phyloP scores from a whole-genome alignment of 345 rosid species.

The Populus tremula region DNA sequence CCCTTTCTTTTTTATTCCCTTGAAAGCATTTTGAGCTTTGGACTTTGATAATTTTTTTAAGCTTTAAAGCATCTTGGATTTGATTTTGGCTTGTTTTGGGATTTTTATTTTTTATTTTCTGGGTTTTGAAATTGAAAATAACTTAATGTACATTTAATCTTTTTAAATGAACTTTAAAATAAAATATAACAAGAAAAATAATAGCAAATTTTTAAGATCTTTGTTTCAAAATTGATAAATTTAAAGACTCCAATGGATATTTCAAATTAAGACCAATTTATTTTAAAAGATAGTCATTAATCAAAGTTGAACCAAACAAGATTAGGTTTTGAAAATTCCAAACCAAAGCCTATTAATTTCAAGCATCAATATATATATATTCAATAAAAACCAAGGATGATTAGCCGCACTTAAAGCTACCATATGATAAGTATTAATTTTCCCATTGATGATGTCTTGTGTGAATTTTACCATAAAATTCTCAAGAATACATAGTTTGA shows the following conservation, averaged over 20 bases:
- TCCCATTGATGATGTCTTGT: neutral
- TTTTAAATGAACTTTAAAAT: too few species aligned
- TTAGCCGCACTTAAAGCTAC: neutral
- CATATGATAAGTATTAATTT: neutral
- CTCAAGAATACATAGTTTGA: neutral
- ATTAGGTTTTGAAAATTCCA: neutral
- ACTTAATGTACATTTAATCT: too few species aligned
- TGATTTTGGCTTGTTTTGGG: too few species aligned
- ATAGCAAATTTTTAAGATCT: too few species aligned
- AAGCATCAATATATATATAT: neutral
- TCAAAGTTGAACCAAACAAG: neutral
- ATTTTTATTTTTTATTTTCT: too few species aligned
- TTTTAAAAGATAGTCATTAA: too few species aligned
- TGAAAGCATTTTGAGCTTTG: too few species aligned
- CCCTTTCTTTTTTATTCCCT: too few species aligned
- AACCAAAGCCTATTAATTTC: neutral
- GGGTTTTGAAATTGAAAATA: too few species aligned
- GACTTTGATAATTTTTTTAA: too few species aligned
- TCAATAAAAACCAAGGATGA: neutral
- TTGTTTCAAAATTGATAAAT: neutral
- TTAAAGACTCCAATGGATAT: neutral
- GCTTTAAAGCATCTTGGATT: neutral
- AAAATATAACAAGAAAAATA: neutral
- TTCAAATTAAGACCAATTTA: neutral
- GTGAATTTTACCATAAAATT: neutral